A percentile compares a stretch with the other conserved stretches of the same genome.
Conservation (phyloP, 2,329 filamentous ascomycete genomes). For the Fusarium robinianum region DNA sequence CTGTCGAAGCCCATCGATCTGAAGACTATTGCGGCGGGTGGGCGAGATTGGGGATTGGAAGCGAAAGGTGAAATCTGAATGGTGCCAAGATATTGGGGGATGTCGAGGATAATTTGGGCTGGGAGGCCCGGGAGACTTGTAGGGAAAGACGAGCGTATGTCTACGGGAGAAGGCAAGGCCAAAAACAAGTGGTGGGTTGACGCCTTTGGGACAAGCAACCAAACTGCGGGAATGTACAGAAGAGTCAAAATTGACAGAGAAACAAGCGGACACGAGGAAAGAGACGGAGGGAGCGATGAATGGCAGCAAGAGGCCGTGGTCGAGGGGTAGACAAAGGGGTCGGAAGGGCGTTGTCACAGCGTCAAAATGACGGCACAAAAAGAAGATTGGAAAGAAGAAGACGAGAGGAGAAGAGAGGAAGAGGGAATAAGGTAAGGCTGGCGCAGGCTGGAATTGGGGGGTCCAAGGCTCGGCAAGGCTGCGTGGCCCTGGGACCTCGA, state of each 20-base stretch:
- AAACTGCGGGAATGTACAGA: conserved; percentile 9
- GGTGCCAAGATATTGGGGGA: not conserved
- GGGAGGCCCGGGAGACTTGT: not conserved
- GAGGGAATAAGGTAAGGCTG: conserved; percentile 40
- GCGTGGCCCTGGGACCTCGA: conserved; percentile 27
- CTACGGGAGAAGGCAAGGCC: conserved; percentile 1
- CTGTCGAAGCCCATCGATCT: conserved; percentile 33
- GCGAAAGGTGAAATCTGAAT: conserved; percentile 1
- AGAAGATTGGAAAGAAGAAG: conserved; percentile 17
- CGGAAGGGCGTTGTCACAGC: conserved; percentile 18
- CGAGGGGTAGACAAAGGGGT: not conserved
- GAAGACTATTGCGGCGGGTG: conserved; percentile 6
- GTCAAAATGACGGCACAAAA: no score
- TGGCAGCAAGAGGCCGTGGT: no score
- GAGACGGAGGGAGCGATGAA: no score
- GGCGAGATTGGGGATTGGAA: conserved; percentile 1
- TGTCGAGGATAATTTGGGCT: not conserved
- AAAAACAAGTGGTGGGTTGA: conserved; percentile 3
- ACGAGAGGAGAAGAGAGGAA: conserved; percentile 18
- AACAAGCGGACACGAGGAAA: no score
- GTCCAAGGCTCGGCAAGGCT: conserved; percentile 37
- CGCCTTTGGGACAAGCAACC: conserved; percentile 8
- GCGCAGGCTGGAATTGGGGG: conserved; percentile 35
- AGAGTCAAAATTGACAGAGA: no score
- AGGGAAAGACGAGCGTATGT: not conserved